Evolutionary conservation across 2,329 filamentous ascomycete species (phyloP).

Genomic region (Acephala macrosclerotiorum): DNA sequence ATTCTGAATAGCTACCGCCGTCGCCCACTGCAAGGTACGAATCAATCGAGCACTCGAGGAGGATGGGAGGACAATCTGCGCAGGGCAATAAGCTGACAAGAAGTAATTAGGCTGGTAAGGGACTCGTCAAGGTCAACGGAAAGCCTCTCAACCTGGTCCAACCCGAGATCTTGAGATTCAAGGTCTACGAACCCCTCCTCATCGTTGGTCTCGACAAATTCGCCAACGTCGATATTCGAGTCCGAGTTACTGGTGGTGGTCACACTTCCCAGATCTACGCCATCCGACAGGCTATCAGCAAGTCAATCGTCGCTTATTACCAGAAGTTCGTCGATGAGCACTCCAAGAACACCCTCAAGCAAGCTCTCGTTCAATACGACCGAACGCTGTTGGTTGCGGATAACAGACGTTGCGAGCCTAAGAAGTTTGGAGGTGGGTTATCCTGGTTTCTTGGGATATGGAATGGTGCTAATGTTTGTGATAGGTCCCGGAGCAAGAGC

Average conservation of each 20-base stretch:
- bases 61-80: constrained; percentile 14
- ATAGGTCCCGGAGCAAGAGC: constrained; percentile 92
- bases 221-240: constrained; percentile 94
- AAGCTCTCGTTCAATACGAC: constrained; percentile 94
- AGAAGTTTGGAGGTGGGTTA: constrained; percentile 74
- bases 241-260: constrained; percentile 95
- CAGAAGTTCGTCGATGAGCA: constrained; percentile 99
- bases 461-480: constrained; percentile 48
- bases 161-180: constrained; percentile 97
- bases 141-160: constrained; percentile 92
- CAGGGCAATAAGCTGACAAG: constrained; percentile 37
- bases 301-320: constrained; percentile 98
- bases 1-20: constrained; percentile 63
- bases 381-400: constrained; percentile 97
- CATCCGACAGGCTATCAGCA: constrained; percentile 98
- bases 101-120: constrained; percentile 71
- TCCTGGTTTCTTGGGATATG: constrained; percentile 8
- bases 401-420: constrained; percentile 98
- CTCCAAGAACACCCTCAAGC: constrained; percentile 99
- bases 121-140: constrained; percentile 99
- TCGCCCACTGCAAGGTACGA: constrained; percentile 81
- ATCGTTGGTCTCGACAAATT: constrained; percentile 98
- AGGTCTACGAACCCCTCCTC: constrained; percentile 99
- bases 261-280: constrained; percentile 98
- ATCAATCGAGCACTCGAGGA: constrained; percentile 20